Evolutionary conservation across 768 basidiomycete genomes (phyloP), one percentile per base, ranked within the genome.

Genomic region (Russula ochroleuca): DNA sequence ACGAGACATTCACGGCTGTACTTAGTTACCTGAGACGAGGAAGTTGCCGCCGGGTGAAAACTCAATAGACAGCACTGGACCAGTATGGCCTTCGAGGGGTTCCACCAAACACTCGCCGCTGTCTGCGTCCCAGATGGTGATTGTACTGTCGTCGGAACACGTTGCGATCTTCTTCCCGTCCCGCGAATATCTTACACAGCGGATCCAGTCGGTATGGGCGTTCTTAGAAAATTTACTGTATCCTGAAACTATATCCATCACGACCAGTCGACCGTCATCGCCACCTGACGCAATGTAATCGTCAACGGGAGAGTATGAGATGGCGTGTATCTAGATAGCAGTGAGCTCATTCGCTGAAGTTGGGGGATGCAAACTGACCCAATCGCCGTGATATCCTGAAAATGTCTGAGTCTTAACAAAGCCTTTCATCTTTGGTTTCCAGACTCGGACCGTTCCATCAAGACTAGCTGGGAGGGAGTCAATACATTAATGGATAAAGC

Each of bases 51-150:
- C 28, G 5, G 56, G 47, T 13, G 62, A 63, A 45, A 63, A 63
- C 8, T 10, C 56, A 49, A 63, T 37, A 2, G 49, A 63, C 13
- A 63, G 21, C 28, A 63, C 62, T 11, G 21, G 48, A 1, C 19
- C 31, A 17, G 40, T 43, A n/a, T 52, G 40, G 13, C 56, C 48
- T 11, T 57, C 17, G 48, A 63, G 23, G 19, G 55, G 56, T 1
- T 17, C 62, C 21, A 51, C 3, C 15, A 50, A 14, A 10, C 48
- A 47, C 23, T 35, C 40, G 17, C 62, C 56, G 3, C 14, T 35
- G 5, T 67, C 48, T 21, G 57, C 67, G 14, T 64, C 48, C 68
- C 68, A 69, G 51, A 68, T 48, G 31, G 31, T 48, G 25, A 68
- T 60, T 5, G 38, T 61, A n/a, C 28, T 35, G 43, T 68, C 68